Percentiles rank a stretch among this genome's conserved stretches.
Evolutionary conservation across 2,329 filamentous ascomycete genomes (phyloP).

Genomic region (Alternaria consortialis): DNA sequence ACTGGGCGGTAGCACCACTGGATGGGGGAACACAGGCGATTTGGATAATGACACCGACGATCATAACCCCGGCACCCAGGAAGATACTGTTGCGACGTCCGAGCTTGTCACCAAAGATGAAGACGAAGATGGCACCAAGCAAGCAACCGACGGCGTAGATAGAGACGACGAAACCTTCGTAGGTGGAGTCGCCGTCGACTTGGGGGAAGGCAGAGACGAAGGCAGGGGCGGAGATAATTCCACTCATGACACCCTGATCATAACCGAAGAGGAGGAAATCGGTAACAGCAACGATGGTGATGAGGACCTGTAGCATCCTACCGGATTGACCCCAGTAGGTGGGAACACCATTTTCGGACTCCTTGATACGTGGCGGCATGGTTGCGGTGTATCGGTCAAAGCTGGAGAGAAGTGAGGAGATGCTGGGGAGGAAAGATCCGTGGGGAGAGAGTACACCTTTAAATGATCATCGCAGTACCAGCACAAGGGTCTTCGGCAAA

Average conservation of each 20-base stretch:
- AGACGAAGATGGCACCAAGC: conserved; percentile 52
- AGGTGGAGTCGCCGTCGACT: conserved; percentile 46
- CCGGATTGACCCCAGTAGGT: conserved; percentile 44
- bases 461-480: conserved; percentile 31
- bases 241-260: conserved; percentile 55
- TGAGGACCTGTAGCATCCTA: conserved; percentile 40
- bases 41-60: conserved; percentile 54
- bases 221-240: conserved; percentile 51
- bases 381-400: conserved; percentile 27
- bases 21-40: conserved; percentile 40
- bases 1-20: conserved; percentile 55
- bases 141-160: conserved; percentile 63
- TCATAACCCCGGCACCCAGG: conserved; percentile 53
- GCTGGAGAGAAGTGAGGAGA: conserved; percentile 33
- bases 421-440: conserved; percentile 27
- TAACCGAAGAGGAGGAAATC: conserved; percentile 61
- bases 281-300: conserved; percentile 56
- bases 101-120: conserved; percentile 51
- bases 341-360: conserved; percentile 36
- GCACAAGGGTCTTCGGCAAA: conserved; percentile 27
- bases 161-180: conserved; percentile 59
- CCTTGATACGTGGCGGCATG: conserved; percentile 38
- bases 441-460: conserved; percentile 36
- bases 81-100: conserved; percentile 56
- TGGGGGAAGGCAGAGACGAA: conserved; percentile 51